Base-by-base conservation (phyloP, 2,329 filamentous ascomycete species). In the Cylindrodendrum hubeiense region DNA sequence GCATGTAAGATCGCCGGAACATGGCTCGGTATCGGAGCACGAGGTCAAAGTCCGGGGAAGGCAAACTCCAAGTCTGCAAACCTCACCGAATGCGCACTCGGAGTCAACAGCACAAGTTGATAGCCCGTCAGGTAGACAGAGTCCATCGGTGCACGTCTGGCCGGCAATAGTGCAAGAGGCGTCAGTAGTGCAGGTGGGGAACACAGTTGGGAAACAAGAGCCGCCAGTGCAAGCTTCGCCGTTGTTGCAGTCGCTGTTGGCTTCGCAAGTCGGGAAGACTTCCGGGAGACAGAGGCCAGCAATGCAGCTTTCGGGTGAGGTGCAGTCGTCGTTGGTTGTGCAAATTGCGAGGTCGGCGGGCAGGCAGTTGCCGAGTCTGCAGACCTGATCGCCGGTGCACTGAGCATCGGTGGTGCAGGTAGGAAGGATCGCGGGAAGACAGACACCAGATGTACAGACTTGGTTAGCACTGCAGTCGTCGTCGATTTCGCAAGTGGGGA, bases 11-110 rank as follows among this genome's bases (percentile, higher is more conserved):
- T 54, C 47, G n/a, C 9, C n/a, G 4, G 30, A 17, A 15, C 47
- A 50, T 2, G n/a, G 10, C n/a, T 30, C 26, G 3, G 26, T 50
- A 3, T 21, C 28, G n/a, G 26, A 15, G 13, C 60, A 63, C 2
- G 7, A 10, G 12, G 33, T 41, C 3, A 63, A 19, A 5, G 30
- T 58, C 5, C 54, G 53, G 0, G 60, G 60, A 21, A 63, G 28
- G n/a, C 60, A 63, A 2, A 54, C 41, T 8, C 60, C 60, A 2
- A 63, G 47, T 9, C 60, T 50, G 17, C 60, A 63, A n/a, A 63
- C 49, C 4, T 63, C 30, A 2, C 39, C n/a, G 2, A 19, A 30
- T 2, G 41, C 52, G 9, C 60, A 63, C 17, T 54, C n/a, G 0
- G 54, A 21, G 8, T 63, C 60, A 2, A 33, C 7, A 2, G 21